Evolutionary conservation across 805 yeast genomes (phyloP).

Genomic region (Barnettozyma californica): DNA sequence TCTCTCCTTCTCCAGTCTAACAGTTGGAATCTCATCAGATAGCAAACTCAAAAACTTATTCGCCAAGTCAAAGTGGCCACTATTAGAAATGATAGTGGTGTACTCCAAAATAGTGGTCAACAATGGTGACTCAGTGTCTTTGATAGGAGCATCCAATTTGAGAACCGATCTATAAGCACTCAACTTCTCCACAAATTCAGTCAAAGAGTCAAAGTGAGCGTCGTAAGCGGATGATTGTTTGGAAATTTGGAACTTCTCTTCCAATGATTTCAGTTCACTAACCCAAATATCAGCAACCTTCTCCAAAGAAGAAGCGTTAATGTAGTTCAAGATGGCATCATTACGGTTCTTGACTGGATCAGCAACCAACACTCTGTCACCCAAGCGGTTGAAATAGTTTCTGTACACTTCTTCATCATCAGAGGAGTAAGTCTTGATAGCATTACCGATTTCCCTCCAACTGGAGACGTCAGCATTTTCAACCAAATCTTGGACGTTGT

Average conservation of each 20-base stretch:
- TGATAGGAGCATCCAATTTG: constrained; percentile 25
- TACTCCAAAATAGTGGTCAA: constrained; percentile 68
- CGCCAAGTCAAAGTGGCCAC: constrained; percentile 83
- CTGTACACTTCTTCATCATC: constrained; percentile 44
- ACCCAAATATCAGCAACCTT: constrained; percentile 82
- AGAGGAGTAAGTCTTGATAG: constrained; percentile 51
- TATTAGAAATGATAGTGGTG: constrained; percentile 70
- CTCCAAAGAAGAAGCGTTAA: constrained; percentile 77
- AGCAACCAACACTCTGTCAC: constrained; percentile 63
- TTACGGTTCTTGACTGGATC: constrained; percentile 50
- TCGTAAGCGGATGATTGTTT: constrained; percentile 58
- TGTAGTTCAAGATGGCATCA: constrained; percentile 70
- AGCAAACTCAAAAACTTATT: constrained; percentile 59
- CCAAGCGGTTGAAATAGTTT: constrained; percentile 56
- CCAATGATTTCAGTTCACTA: constrained; percentile 53
- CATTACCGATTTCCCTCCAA: constrained; percentile 80
- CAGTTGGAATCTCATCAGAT: constrained; percentile 70
- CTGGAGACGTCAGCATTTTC: constrained; percentile 67
- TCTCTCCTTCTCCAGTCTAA: constrained; percentile 72
- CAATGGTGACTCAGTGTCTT: constrained; percentile 26
- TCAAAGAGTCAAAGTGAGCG: constrained; percentile 78
- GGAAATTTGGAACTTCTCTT: constrained; percentile 34
- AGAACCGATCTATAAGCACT: constrained; percentile 61
- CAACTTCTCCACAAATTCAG: constrained; percentile 78
- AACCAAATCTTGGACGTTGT: constrained; percentile 62